Evolutionary conservation across 805 yeast species (phyloP).

Genomic region (Myxozyma vanderwaltii): DNA sequence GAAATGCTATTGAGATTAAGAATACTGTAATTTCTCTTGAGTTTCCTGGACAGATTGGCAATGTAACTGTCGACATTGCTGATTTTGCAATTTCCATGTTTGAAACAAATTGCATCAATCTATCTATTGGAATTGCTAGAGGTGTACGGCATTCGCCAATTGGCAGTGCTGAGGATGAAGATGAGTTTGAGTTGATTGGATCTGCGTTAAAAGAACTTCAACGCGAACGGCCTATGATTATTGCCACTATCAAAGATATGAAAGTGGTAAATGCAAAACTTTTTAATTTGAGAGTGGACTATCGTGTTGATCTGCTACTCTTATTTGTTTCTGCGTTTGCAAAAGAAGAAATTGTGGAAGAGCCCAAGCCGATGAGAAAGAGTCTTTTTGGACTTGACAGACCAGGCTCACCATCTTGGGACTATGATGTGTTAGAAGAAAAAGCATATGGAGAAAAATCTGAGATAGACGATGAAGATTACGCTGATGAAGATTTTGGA

Average conservation of each 20-base stretch:
- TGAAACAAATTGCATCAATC: background rate
- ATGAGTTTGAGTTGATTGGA: conserved; percentile 23
- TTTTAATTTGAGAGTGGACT: conserved; percentile 54
- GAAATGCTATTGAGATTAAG: background rate
- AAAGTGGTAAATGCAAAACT: conserved; percentile 49
- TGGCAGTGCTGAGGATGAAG: conserved; percentile 6
- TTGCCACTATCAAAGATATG: conserved; percentile 45
- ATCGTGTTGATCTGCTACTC: conserved; percentile 61
- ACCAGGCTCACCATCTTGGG: conserved; percentile 21
- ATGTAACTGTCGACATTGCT: background rate
- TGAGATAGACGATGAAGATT: conserved; percentile 23
- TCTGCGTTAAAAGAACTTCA: conserved; percentile 14
- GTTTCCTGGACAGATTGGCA: conserved; percentile 10
- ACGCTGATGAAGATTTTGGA: conserved; percentile 23
- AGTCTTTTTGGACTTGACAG: conserved; percentile 14
- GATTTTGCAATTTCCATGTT: conserved; percentile 4
- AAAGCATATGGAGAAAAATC: conserved; percentile 23
- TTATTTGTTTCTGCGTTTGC: conserved; percentile 42
- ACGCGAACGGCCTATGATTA: conserved; percentile 47
- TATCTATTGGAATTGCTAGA: background rate
- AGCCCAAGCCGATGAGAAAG: background rate
- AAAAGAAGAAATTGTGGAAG: background rate
- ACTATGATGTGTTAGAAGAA: conserved; percentile 22
- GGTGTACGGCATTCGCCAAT: conserved; percentile 2
- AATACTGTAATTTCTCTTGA: background rate